These are phyloP conservation scores for Speleostelium caveatum DNA, from an alignment of 78 protist species.

Conservation along the genomic window DNA sequence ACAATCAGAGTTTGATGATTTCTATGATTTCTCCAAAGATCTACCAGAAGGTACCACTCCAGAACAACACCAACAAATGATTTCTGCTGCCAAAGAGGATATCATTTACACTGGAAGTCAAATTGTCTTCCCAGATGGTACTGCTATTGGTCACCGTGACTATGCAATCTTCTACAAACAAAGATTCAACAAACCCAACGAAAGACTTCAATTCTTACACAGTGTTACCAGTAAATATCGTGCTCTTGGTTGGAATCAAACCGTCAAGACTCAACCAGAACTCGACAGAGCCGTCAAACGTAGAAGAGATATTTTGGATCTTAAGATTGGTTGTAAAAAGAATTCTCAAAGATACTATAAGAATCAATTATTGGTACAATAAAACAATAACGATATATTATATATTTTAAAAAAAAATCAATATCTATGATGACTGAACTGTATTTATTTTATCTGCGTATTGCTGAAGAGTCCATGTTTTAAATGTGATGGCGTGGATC, in stretches of 20 bases:
- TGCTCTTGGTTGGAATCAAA: constrained; percentile 65
- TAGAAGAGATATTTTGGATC: constrained; percentile 23
- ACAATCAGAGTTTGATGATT: constrained; percentile 81
- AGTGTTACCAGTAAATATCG: constrained; percentile 25
- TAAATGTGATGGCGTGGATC: constrained; percentile 13
- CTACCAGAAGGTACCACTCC: neutral
- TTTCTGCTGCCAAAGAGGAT: neutral
- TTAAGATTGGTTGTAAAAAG: constrained; percentile 77
- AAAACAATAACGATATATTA: neutral
- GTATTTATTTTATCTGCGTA: constrained; percentile 11
- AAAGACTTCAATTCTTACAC: constrained; percentile 39
- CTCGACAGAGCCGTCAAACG: neutral
- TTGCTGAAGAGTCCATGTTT: constrained; percentile 36
- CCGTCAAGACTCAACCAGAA: neutral
- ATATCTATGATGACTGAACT: neutral
- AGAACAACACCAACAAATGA: constrained; percentile 23
- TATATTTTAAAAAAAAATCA: neutral
- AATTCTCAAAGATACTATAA: constrained; percentile 48
- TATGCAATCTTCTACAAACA: constrained; percentile 78
- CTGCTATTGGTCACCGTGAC: constrained; percentile 78
- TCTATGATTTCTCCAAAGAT: constrained; percentile 83
- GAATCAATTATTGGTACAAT: constrained; percentile 25
- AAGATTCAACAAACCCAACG: constrained; percentile 4
- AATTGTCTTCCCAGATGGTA: constrained; percentile 68
- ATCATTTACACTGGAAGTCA: constrained; percentile 42